Evolutionary conservation across 768 basidiomycete genomes (phyloP).

Genomic region (Leucocoprinus birnbaumii): DNA sequence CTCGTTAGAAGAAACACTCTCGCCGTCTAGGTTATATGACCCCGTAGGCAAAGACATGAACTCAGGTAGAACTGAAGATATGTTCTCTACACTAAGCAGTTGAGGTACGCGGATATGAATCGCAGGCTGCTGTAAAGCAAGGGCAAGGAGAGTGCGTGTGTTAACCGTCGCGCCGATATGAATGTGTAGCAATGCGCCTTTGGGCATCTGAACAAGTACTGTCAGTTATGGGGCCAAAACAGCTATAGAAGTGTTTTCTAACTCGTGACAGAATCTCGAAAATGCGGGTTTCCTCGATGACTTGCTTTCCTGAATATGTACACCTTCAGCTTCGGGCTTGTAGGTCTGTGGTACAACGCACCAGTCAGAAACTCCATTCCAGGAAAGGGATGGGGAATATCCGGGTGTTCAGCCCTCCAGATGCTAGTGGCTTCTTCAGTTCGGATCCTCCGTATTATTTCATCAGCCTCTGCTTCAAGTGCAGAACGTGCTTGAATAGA

Average conservation of each 20-base stretch:
- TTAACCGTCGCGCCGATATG: slow-evolving; percentile 80
- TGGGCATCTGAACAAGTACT: slow-evolving; percentile 58
- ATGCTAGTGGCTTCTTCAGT: slow-evolving; percentile 9
- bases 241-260: neutral
- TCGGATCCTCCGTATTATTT: slow-evolving; percentile 16
- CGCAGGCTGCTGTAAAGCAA: slow-evolving; percentile 54
- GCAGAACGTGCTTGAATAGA: slow-evolving; percentile 20
- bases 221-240: neutral
- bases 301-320: slow-evolving; percentile 38
- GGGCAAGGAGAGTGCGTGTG: slow-evolving; percentile 42
- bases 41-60: slow-evolving; percentile 45
- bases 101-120: slow-evolving; percentile 55
- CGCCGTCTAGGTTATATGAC: slow-evolving; percentile 23
- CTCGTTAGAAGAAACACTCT: slow-evolving; percentile 34
- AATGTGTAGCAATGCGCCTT: slow-evolving; percentile 71
- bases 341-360: slow-evolving; percentile 17
- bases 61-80: slow-evolving; percentile 44
- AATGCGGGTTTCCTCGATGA: slow-evolving; percentile 59
- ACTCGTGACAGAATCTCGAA: slow-evolving; percentile 65
- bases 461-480: slow-evolving; percentile 52
- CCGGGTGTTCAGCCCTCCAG: slow-evolving; percentile 9
- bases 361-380: slow-evolving; percentile 44
- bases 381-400: slow-evolving; percentile 13
- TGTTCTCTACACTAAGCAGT: slow-evolving; percentile 35
- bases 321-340: neutral